phyloP scores from a whole-genome alignment of 148 eudicot species.

The Arctostaphylos glauca region DNA sequence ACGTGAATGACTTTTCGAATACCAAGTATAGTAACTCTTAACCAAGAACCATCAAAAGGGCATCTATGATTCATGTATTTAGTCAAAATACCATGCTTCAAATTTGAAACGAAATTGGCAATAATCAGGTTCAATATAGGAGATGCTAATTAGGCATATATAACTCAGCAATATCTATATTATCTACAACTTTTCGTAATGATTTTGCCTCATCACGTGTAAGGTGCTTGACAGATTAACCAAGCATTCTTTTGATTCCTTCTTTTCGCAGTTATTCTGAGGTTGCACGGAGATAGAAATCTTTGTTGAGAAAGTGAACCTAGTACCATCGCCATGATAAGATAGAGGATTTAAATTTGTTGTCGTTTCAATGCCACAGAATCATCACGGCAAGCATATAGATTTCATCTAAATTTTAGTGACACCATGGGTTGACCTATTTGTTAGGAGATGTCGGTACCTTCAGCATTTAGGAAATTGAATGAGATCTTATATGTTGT shows the following conservation, averaged over 20 bases:
- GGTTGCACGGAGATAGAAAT: background rate
- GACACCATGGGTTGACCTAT: no score
- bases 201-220: background rate
- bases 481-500: background rate
- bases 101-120: background rate
- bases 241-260: background rate
- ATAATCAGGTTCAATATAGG: background rate
- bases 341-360: background rate
- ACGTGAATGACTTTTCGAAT: background rate
- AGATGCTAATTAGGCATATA: background rate
- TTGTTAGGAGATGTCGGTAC: background rate
- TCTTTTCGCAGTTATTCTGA: background rate
- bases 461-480: background rate
- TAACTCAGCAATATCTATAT: no score
- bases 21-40: background rate
- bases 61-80: no score
- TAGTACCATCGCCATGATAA: background rate
- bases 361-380: background rate
- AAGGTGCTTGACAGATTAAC: conserved; percentile 1
- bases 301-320: background rate
- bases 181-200: background rate
- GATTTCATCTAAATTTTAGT: background rate
- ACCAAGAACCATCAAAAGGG: background rate
- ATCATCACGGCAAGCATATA: background rate
- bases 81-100: no score